Conservation (phyloP, 2,329 filamentous ascomycete genomes). For the Aspergillus neoniger region DNA sequence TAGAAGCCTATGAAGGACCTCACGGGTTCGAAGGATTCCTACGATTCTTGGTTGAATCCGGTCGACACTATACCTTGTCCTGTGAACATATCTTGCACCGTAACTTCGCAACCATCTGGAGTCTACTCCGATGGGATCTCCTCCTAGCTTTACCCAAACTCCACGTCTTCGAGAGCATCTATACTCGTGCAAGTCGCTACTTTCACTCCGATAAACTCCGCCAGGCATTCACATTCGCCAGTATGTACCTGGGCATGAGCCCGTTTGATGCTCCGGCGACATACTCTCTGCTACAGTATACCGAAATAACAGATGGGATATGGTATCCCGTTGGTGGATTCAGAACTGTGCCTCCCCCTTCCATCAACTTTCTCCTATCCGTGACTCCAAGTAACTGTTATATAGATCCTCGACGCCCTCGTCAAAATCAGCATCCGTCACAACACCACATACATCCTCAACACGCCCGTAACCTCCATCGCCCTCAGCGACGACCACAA, state of each 20-base stretch:
- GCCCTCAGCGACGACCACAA: slow-evolving; percentile 50
- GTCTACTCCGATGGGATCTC: slow-evolving; percentile 62
- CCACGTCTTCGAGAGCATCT: slow-evolving; percentile 73
- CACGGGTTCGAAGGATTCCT: slow-evolving; percentile 72
- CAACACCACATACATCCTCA: slow-evolving; percentile 65
- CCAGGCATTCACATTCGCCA: slow-evolving; percentile 73
- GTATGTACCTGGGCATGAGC: slow-evolving; percentile 82
- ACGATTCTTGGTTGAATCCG: slow-evolving; percentile 65
- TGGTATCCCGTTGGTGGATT: slow-evolving; percentile 69
- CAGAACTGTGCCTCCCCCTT: slow-evolving; percentile 40
- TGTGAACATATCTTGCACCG: slow-evolving; percentile 65
- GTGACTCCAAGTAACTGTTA: too few species aligned
- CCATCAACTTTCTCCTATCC: too few species aligned
- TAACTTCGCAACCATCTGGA: slow-evolving; percentile 65
- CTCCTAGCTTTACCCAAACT: slow-evolving; percentile 60
- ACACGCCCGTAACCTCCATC: slow-evolving; percentile 59
- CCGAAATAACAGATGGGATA: slow-evolving; percentile 73
- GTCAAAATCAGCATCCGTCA: slow-evolving; percentile 63
- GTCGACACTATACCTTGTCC: slow-evolving; percentile 69
- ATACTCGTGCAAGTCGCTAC: slow-evolving; percentile 64
- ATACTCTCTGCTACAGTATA: slow-evolving; percentile 73
- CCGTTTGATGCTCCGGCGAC: slow-evolving; percentile 75
- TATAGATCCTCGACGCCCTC: slow-evolving; percentile 60
- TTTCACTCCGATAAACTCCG: slow-evolving; percentile 70
- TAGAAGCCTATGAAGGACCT: slow-evolving; percentile 72